Conservation (phyloP, 75 land plant species). For the Azolla pinnata region DNA sequence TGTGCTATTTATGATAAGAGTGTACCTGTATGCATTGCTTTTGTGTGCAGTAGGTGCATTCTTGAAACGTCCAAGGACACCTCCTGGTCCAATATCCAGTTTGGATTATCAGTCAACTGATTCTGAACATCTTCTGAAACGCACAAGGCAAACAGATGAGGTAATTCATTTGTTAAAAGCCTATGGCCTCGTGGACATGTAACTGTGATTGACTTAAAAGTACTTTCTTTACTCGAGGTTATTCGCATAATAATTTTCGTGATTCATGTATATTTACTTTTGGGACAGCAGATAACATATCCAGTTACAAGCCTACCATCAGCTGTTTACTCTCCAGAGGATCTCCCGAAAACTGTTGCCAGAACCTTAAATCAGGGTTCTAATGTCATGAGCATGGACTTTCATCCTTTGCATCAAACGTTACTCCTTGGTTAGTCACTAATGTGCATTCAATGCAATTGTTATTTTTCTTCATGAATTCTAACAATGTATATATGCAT, state of each 20-base stretch:
- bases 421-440: constrained; percentile 51
- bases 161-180: too few species aligned
- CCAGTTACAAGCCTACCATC: constrained; percentile 37
- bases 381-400: constrained; percentile 69
- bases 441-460: neutral
- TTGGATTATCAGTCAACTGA: constrained; percentile 55
- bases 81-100: constrained; percentile 34
- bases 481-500: neutral
- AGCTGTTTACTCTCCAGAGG: constrained; percentile 44
- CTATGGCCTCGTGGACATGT: constrained; percentile 43
- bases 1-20: too few species aligned
- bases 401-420: constrained; percentile 67
- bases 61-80: constrained; percentile 58
- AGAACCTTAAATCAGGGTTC: constrained; percentile 62
- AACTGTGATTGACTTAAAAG: neutral
- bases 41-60: constrained; percentile 25
- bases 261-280: neutral
- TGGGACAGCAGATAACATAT: constrained; percentile 28
- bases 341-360: constrained; percentile 68
- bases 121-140: constrained; percentile 53
- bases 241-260: neutral
- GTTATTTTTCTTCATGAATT: neutral
- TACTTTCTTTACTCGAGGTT: neutral
- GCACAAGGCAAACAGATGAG: too few species aligned
- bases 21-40: neutral